Percentiles rank a stretch among this genome's conserved stretches.
phyloP scores from a whole-genome alignment of 345 rosid species.

The Dimocarpus longan region DNA sequence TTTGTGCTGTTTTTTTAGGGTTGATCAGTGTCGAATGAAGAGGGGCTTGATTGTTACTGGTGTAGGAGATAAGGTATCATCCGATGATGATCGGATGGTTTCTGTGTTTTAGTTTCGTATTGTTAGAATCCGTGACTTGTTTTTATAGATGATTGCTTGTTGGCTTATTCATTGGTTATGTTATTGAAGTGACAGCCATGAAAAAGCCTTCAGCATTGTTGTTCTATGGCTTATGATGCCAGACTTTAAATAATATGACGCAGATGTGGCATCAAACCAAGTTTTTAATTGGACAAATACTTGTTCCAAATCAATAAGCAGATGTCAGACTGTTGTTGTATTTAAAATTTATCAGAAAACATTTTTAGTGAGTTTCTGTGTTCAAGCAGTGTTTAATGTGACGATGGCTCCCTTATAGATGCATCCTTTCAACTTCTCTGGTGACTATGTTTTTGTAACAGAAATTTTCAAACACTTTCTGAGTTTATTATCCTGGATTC shows the following conservation, averaged over 20 bases:
- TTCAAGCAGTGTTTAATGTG: background rate
- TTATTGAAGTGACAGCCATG: too few relatives aligned
- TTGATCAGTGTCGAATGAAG: constrained; percentile 83
- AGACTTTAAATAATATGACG: too few relatives aligned
- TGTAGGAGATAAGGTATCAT: constrained; percentile 93
- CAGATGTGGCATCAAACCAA: too few relatives aligned
- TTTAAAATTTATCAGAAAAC: background rate
- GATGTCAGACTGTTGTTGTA: background rate
- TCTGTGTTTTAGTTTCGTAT: background rate
- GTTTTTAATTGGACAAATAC: background rate
- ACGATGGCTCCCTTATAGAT: background rate
- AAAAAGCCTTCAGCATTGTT: too few relatives aligned
- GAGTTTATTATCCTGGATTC: background rate
- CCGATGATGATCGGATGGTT: too few relatives aligned
- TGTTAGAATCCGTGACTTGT: too few relatives aligned
- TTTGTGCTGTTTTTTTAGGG: constrained; percentile 48
- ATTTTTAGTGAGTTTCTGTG: background rate
- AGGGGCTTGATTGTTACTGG: constrained; percentile 84
- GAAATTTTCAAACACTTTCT: background rate
- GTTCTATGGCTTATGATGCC: too few relatives aligned
- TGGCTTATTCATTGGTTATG: too few relatives aligned
- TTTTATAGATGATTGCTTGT: too few relatives aligned
- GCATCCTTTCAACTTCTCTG: background rate
- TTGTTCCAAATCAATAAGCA: too few relatives aligned
- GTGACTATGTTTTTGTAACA: constrained; percentile 1